Evolutionary conservation across 495 filamentous ascomycete species (phyloP).

Genomic region (Neurospora tetraspora): DNA sequence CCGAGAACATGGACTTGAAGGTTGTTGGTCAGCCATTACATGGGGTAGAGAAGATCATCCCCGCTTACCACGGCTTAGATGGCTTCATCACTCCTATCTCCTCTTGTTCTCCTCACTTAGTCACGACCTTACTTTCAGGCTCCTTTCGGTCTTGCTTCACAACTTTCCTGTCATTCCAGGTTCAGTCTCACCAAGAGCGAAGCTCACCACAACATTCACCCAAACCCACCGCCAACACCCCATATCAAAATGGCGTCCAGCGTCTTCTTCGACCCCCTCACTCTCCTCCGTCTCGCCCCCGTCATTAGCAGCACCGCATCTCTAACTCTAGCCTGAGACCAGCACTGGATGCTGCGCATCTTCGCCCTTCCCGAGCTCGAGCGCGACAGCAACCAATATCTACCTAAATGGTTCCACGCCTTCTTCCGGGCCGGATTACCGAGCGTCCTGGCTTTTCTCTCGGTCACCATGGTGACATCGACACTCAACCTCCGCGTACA

Average conservation of each 20-base stretch:
- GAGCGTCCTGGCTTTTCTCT: background rate
- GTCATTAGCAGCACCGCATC: conserved; percentile 1
- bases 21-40: background rate
- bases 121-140: background rate
- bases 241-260: background rate
- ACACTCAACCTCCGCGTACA: background rate
- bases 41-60: background rate
- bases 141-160: background rate
- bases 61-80: background rate
- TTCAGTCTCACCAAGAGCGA: background rate
- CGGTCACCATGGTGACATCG: background rate
- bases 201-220: background rate
- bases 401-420: background rate
- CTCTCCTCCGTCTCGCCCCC: conserved; percentile 1
- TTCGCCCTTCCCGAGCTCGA: background rate
- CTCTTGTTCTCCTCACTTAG: background rate
- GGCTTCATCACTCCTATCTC: background rate
- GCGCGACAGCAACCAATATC: background rate
- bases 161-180: background rate
- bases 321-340: background rate
- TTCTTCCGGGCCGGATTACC: background rate
- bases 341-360: conserved; percentile 1
- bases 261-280: background rate
- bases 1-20: background rate
- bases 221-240: background rate